Conservation (phyloP, 2,329 filamentous ascomycete genomes). For the Botrytis porri region DNA sequence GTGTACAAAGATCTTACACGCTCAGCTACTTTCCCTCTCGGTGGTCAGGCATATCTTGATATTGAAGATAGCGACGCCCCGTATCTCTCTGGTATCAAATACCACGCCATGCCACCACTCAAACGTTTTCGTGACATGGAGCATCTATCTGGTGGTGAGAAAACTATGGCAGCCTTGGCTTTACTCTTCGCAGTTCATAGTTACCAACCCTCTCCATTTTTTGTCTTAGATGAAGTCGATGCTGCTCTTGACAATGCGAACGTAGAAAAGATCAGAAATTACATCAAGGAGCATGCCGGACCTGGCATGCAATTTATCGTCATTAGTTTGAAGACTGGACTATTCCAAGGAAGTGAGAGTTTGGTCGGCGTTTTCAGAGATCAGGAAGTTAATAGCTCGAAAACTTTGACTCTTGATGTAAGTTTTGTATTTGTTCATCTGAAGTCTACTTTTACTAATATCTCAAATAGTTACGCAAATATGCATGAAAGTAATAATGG, state of each 20-base stretch:
- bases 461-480: constrained; percentile 31
- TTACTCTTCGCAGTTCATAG: constrained; percentile 95
- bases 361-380: constrained; percentile 94
- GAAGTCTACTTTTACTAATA: constrained; percentile 20
- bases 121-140: constrained; percentile 99
- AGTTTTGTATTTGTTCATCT: constrained; percentile 46
- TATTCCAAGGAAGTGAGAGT: constrained; percentile 96
- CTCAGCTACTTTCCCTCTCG: constrained; percentile 86
- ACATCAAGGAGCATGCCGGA: constrained; percentile 88
- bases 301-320: constrained; percentile 99
- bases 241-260: constrained; percentile 98
- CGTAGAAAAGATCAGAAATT: constrained; percentile 92
- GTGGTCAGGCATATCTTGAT: constrained; percentile 83
- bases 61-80: constrained; percentile 93
- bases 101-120: constrained; percentile 96
- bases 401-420: constrained; percentile 91
- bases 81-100: constrained; percentile 93
- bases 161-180: constrained; percentile 97
- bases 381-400: constrained; percentile 87
- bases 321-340: constrained; percentile 89
- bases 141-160: constrained; percentile 93
- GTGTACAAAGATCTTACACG: constrained; percentile 96
- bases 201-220: constrained; percentile 94
- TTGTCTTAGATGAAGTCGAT: constrained; percentile 96
- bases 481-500: constrained; percentile 25